These are phyloP conservation scores for Penicillium frequentans DNA, from an alignment of 2,329 filamentous ascomycete genomes.

Conservation along the genomic window DNA sequence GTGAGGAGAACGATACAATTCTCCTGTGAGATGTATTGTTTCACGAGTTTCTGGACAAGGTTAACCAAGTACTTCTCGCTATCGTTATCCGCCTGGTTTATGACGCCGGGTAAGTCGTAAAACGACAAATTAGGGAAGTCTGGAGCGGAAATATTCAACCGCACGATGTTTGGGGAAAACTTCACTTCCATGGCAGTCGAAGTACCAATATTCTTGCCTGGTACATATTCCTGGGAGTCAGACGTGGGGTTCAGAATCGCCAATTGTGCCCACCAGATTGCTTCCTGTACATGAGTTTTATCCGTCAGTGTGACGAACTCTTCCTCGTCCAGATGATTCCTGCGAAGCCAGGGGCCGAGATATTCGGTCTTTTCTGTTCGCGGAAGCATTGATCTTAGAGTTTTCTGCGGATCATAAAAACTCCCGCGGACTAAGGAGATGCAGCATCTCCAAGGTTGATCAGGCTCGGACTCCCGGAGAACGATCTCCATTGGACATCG, in stretches of 20 bases:
- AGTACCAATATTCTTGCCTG: slow-evolving; percentile 45
- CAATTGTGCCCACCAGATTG: slow-evolving; percentile 72
- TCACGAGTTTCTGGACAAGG: slow-evolving; percentile 70
- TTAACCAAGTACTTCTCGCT: slow-evolving; percentile 68
- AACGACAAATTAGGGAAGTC: slow-evolving; percentile 74
- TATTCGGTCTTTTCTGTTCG: slow-evolving; percentile 51
- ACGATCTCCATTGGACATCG: slow-evolving; percentile 79
- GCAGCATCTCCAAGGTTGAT: slow-evolving; percentile 62
- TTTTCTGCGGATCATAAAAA: slow-evolving; percentile 43
- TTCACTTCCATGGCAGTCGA: slow-evolving; percentile 51
- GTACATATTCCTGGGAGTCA: slow-evolving; percentile 56
- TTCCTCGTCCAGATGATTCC: slow-evolving; percentile 46
- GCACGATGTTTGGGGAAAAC: slow-evolving; percentile 80
- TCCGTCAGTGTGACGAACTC: slow-evolving; percentile 65
- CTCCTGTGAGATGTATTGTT: slow-evolving; percentile 66
- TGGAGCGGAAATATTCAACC: slow-evolving; percentile 72
- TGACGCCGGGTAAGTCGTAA: slow-evolving; percentile 82
- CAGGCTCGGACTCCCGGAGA: slow-evolving; percentile 54
- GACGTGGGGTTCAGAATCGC: slow-evolving; percentile 70
- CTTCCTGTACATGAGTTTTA: slow-evolving; percentile 63
- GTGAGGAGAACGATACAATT: slow-evolving; percentile 77
- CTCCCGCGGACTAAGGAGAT: slow-evolving; percentile 69
- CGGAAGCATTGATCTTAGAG: slow-evolving; percentile 19
- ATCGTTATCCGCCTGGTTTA: slow-evolving; percentile 65
- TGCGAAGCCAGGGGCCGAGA: slow-evolving; percentile 65